phyloP scores from a whole-genome alignment of 2,329 filamentous ascomycete species.

The Ophiocordyceps camponoti-leonardi region DNA sequence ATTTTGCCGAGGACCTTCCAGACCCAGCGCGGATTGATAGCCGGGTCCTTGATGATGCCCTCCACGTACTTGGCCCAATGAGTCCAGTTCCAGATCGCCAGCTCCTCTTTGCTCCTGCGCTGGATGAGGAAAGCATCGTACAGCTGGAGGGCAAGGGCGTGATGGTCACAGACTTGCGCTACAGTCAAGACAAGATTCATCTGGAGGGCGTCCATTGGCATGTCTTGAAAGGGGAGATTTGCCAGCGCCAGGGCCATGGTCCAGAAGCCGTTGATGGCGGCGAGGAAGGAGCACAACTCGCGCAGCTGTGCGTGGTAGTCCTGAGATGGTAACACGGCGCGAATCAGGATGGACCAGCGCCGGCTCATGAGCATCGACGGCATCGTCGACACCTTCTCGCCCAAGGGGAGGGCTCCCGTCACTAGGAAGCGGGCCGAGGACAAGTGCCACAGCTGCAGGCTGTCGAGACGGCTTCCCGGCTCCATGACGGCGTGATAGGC shows the following conservation, averaged over 20 bases:
- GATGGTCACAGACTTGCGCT: constrained; percentile 7
- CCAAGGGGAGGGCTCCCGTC: constrained; percentile 1
- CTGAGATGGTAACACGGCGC: constrained; percentile 1
- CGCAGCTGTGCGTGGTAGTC: constrained; percentile 1
- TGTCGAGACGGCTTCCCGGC: constrained; percentile 1
- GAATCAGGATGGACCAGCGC: constrained; percentile 6
- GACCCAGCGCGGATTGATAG: constrained; percentile 7
- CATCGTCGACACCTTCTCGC: neutral
- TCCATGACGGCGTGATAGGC: constrained; percentile 1
- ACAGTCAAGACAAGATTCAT: constrained; percentile 2
- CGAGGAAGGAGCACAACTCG: constrained; percentile 5
- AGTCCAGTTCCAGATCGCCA: constrained; percentile 13
- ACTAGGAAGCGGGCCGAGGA: constrained; percentile 4
- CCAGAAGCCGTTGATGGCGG: constrained; percentile 4
- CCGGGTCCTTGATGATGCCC: constrained; percentile 14
- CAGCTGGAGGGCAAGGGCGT: constrained; percentile 10
- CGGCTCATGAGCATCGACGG: constrained; percentile 1
- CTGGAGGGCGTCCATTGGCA: constrained; percentile 3
- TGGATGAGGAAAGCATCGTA: constrained; percentile 6
- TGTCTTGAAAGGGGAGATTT: constrained; percentile 1
- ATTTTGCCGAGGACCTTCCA: constrained; percentile 12
- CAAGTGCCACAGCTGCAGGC: constrained; percentile 9
- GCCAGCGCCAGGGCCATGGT: constrained; percentile 2
- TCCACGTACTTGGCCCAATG: constrained; percentile 15
- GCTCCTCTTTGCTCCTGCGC: neutral